phyloP scores from a whole-genome alignment of 2,329 filamentous ascomycete species.

The Alternaria sp. region DNA sequence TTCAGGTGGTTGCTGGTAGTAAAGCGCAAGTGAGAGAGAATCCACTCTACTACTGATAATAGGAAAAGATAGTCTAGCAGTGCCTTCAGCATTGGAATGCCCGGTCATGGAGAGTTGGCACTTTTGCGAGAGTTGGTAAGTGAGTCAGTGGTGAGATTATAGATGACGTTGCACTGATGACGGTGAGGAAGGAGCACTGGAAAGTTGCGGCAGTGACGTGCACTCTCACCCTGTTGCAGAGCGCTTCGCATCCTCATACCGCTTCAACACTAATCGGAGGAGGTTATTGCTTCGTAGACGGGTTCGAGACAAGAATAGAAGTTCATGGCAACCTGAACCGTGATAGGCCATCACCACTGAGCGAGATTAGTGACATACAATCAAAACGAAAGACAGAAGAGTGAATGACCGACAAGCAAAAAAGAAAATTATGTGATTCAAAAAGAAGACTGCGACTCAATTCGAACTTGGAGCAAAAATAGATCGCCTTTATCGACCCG shows the following conservation, averaged over 20 bases:
- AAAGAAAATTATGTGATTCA: background rate
- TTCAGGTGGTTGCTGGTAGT: background rate
- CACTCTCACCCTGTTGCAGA: background rate
- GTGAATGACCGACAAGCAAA: background rate
- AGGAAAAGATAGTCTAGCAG: background rate
- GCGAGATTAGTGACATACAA: background rate
- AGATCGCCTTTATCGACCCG: no score
- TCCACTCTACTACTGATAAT: background rate
- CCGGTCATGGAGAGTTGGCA: background rate
- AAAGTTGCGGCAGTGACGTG: background rate
- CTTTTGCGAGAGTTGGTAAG: background rate
- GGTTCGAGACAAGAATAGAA: background rate
- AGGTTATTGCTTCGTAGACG: rapidly evolving
- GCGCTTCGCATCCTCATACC: background rate
- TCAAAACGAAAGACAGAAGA: background rate
- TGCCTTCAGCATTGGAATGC: background rate
- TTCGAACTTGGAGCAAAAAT: no score
- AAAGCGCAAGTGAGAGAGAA: slow-evolving; percentile 3
- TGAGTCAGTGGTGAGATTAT: background rate
- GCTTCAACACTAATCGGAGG: background rate
- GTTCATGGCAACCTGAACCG: background rate
- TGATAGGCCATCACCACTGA: background rate
- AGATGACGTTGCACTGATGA: background rate
- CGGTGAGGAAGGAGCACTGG: background rate
- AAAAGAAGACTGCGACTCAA: background rate